Conservation (phyloP, 257 asterid species). For the Rubia yunnanensis region DNA sequence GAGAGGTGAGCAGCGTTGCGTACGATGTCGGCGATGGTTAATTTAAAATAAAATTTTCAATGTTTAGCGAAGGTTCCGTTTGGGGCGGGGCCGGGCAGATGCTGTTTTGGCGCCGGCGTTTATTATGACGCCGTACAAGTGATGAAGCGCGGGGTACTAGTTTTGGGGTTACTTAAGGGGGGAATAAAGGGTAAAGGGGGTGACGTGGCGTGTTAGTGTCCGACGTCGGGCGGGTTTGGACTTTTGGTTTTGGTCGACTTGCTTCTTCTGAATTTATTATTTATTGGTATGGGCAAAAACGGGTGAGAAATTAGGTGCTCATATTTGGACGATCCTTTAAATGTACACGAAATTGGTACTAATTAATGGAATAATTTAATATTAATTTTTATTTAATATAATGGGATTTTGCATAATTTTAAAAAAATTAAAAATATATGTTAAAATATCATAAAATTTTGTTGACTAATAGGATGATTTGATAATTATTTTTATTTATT, state of each 20-base stretch:
- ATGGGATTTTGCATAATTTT: too few relatives aligned
- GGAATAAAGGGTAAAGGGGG: neutral
- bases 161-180: neutral
- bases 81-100: neutral
- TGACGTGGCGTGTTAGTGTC: neutral
- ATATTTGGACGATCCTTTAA: neutral
- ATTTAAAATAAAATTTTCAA: neutral
- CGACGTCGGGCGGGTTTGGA: constrained; percentile 5
- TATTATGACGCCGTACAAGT: neutral
- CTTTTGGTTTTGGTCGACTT: neutral
- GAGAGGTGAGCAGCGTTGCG: constrained; percentile 16
- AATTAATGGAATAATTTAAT: neutral
- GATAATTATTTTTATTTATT: too few relatives aligned
- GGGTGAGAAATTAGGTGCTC: neutral
- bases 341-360: neutral
- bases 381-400: too few relatives aligned
- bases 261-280: neutral
- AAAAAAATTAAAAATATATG: too few relatives aligned
- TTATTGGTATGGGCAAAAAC: neutral
- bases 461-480: too few relatives aligned
- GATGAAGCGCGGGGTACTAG: neutral
- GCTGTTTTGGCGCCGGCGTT: constrained; percentile 19
- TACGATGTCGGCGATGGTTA: constrained; percentile 1
- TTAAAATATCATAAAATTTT: too few relatives aligned
- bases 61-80: neutral